These are phyloP conservation scores for Trichoderma orchidacearum DNA, from an alignment of 495 filamentous ascomycete species.

Conservation along the genomic window DNA sequence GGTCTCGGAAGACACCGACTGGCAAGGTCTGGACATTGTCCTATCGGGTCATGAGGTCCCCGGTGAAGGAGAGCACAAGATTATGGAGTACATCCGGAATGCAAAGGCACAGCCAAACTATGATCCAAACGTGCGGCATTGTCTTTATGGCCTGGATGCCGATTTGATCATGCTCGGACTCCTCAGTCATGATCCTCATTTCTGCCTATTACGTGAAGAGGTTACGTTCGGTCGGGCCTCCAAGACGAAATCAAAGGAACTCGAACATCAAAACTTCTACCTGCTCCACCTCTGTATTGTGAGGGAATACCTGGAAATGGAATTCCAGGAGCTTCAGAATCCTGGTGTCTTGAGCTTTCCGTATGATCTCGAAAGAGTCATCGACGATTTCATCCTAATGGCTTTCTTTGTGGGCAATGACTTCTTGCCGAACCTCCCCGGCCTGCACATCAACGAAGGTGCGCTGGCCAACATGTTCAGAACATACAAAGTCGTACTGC, in stretches of 20 bases:
- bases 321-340: slow-evolving; percentile 86
- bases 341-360: slow-evolving; percentile 60
- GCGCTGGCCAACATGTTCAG: slow-evolving; percentile 94
- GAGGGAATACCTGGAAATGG: slow-evolving; percentile 88
- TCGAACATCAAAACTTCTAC: slow-evolving; percentile 99
- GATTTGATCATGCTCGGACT: slow-evolving; percentile 98
- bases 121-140: slow-evolving; percentile 91
- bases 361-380: slow-evolving; percentile 91
- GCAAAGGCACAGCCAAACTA: slow-evolving; percentile 91
- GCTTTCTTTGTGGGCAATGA: slow-evolving; percentile 99
- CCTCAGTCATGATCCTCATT: slow-evolving; percentile 95
- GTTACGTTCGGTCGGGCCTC: slow-evolving; percentile 87
- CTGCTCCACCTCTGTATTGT: slow-evolving; percentile 95
- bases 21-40: slow-evolving; percentile 92
- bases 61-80: slow-evolving; percentile 98
- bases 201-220: slow-evolving; percentile 92
- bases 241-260: slow-evolving; percentile 78
- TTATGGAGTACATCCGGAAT: slow-evolving; percentile 98
- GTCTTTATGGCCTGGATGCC: slow-evolving; percentile 92
- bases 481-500: slow-evolving; percentile 83
- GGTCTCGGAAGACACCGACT: slow-evolving; percentile 88
- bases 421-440: slow-evolving; percentile 92
- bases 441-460: slow-evolving; percentile 97
- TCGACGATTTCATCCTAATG: slow-evolving; percentile 99
- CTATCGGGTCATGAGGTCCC: slow-evolving; percentile 98